Percentiles rank a stretch among this genome's conserved stretches.
Conservation (phyloP, 306 rosid species). For the Cercis canadensis region DNA sequence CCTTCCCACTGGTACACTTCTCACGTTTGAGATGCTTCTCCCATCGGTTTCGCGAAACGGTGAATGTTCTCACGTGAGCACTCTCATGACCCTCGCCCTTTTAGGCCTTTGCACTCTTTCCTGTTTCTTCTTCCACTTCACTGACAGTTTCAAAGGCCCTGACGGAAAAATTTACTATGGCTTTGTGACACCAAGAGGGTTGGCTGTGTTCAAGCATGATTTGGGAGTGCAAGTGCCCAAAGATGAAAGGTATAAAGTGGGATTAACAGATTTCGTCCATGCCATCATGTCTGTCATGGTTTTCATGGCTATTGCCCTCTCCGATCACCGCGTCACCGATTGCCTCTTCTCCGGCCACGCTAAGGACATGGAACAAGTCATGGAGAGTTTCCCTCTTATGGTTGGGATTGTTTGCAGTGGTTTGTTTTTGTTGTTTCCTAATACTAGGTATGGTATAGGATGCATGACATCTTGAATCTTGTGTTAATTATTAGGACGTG, state of each 20-base stretch:
- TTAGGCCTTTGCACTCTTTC: conserved; percentile 53
- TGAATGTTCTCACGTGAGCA: conserved; percentile 46
- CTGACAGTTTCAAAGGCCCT: conserved; percentile 53
- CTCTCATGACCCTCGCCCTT: conserved; percentile 48
- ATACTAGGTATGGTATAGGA: conserved; percentile 55
- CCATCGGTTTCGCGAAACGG: conserved; percentile 54
- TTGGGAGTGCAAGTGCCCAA: conserved; percentile 48
- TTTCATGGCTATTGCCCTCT: conserved; percentile 62
- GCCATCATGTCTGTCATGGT: conserved; percentile 73
- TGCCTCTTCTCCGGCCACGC: conserved; percentile 59
- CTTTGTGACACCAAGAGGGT: conserved; percentile 54
- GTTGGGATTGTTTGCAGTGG: conserved; percentile 66
- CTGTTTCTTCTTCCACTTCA: conserved; percentile 67
- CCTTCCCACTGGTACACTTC: conserved; percentile 67
- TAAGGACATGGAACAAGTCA: conserved; percentile 60
- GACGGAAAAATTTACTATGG: conserved; percentile 63
- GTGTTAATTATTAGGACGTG: background rate
- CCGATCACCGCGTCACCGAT: conserved; percentile 56
- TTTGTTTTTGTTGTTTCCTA: conserved; percentile 64
- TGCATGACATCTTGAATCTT: conserved; percentile 51
- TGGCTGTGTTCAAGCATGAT: conserved; percentile 59
- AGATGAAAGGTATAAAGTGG: conserved; percentile 41
- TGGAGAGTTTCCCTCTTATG: conserved; percentile 74
- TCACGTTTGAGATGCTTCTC: conserved; percentile 72
- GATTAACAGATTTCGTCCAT: conserved; percentile 58